Evolutionary conservation across 2,329 filamentous ascomycete genomes (phyloP).

Genomic region (Colletotrichum phormii): DNA sequence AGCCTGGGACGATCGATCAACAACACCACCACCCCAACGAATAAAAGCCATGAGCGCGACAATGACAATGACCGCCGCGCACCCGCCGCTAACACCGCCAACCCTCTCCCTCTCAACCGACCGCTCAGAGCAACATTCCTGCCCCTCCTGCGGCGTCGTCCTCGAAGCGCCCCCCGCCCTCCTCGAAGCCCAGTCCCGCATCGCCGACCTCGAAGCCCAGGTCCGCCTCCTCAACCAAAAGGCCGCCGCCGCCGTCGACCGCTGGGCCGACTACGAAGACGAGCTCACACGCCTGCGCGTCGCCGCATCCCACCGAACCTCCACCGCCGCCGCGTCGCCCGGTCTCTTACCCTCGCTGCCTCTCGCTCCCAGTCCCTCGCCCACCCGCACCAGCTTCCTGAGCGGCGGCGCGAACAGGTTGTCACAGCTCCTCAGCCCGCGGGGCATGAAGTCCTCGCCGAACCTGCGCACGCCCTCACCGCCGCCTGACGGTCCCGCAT

Average conservation of each 20-base stretch:
- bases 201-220: slow-evolving; percentile 77
- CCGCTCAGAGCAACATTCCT: slow-evolving; percentile 49
- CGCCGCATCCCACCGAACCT: slow-evolving; percentile 40
- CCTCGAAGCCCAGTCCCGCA: slow-evolving; percentile 67
- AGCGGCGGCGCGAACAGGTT: slow-evolving; percentile 56
- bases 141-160: slow-evolving; percentile 62
- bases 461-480: slow-evolving; percentile 46
- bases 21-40: too few relatives aligned
- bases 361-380: slow-evolving; percentile 41
- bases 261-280: slow-evolving; percentile 84
- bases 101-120: slow-evolving; percentile 38
- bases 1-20: too few relatives aligned
- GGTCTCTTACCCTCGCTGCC: slow-evolving; percentile 40
- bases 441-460: slow-evolving; percentile 57
- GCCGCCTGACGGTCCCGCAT: slow-evolving; percentile 40
- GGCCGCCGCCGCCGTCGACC: slow-evolving; percentile 72
- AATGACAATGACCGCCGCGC: slow-evolving; percentile 38
- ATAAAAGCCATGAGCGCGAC: slow-evolving; percentile 37
- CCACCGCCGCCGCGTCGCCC: slow-evolving; percentile 35
- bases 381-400: slow-evolving; percentile 58
- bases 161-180: slow-evolving; percentile 57
- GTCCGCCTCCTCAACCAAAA: slow-evolving; percentile 78
- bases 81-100: slow-evolving; percentile 29
- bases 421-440: slow-evolving; percentile 56
- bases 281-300: slow-evolving; percentile 72